Conservation (phyloP, 2,329 filamentous ascomycete species). For the Fusarium coicis region DNA sequence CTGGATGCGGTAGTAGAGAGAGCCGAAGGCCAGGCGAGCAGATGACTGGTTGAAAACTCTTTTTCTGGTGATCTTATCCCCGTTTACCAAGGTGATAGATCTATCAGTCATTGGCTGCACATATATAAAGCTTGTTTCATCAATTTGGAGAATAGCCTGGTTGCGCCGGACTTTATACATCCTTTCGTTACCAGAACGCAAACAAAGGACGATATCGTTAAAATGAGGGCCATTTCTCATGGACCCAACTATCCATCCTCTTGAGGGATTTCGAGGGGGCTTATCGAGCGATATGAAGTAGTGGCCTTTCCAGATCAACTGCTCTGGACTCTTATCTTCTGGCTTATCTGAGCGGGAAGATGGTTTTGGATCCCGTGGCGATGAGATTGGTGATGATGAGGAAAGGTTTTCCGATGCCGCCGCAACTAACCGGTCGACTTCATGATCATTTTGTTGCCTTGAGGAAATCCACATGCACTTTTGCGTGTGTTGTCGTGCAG, state of each 20-base stretch:
- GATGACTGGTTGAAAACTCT: neutral
- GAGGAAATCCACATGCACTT: neutral
- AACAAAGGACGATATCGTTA: neutral
- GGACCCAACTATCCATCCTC: neutral
- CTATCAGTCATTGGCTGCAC: neutral
- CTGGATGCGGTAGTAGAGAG: neutral
- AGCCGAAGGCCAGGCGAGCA: accelerated
- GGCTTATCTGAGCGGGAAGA: accelerated
- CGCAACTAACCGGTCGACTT: accelerated
- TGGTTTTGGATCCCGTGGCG: neutral
- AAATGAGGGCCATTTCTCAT: accelerated
- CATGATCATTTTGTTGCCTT: neutral
- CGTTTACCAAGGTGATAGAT: accelerated
- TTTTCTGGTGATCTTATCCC: accelerated
- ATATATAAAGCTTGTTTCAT: neutral
- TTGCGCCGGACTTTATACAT: neutral
- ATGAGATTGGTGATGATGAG: neutral
- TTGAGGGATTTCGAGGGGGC: neutral
- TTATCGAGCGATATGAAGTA: neutral
- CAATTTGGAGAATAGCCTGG: neutral
- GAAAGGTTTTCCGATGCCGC: accelerated
- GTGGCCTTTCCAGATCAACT: neutral
- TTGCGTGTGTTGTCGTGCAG: neutral
- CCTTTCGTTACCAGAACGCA: accelerated
- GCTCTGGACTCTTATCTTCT: neutral